Evolutionary conservation across 305 asterid genomes (phyloP), one percentile per base, ranked within the genome.

Genomic region (Solanum hybrid): DNA sequence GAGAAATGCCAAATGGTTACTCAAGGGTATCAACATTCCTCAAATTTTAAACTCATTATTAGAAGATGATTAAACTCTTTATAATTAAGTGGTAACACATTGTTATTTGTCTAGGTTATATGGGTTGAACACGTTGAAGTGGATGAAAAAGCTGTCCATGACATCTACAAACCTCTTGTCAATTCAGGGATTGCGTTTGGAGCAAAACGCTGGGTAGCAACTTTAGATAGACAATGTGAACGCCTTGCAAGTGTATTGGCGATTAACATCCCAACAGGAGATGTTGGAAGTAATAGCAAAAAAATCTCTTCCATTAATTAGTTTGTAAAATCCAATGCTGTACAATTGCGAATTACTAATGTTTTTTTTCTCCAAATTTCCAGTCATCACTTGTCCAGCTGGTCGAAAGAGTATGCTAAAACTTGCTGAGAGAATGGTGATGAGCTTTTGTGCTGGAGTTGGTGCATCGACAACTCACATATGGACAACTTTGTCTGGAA

Each of bases 71-170:
- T 24, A 1, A 29, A 8, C 79, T 24, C 18, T 18, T 39, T 57
- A 57, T 28, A 42, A 82, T 1, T 82, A 42, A 42, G 74, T 42
- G 0, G 37, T 18, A 18, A 46, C 74, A 29, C 87, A 16, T 85
- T 85, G n/a, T 7, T n/a, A 18, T 35, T 64, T 39, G 10, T 29
- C 18, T 57, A 94, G 96, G 93, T 94, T 67, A 92, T 87, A 67
- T 94, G 96, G 96, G 94, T 94, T 9, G 96, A 94, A 64, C 95
- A 94, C 71, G 94, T 93, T 12, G 96, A 94, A 81, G 93, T 93
- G 12, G 92, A 93, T 69, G 92, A 93, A 2, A 88, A 88, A 86
- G 94, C 89, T 20, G 91, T 86, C 87, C 93, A 93, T 3, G 90
- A 85, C 61, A 92, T 93, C n/a, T 94, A 93, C 91, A 93, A 89